A percentile compares a stretch with the other conserved stretches of the same genome.
phyloP scores from a whole-genome alignment of 2,329 filamentous ascomycete genomes.

The Ceratocystis eucalypticola region DNA sequence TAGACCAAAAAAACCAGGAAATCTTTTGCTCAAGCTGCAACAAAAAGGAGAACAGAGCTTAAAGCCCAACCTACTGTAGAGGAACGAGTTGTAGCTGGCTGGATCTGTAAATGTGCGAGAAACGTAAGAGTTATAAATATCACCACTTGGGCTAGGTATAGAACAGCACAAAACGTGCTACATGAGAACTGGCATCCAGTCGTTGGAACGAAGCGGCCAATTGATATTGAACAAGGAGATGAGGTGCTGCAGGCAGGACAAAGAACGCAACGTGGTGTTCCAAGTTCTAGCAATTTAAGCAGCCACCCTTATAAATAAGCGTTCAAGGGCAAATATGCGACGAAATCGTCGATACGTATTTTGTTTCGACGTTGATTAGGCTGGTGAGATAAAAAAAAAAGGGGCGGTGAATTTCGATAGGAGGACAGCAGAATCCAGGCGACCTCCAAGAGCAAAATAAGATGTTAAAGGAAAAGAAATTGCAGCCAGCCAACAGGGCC shows the following conservation, averaged over 20 bases:
- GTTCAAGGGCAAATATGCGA: not conserved
- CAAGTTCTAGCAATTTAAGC: not conserved
- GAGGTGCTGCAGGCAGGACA: not conserved
- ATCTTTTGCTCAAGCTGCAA: no score
- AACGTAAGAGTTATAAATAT: not conserved
- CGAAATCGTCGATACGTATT: not conserved
- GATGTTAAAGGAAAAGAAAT: not conserved
- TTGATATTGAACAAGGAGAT: no score
- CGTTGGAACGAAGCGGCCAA: not conserved
- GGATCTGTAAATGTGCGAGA: not conserved
- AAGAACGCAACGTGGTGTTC: not conserved
- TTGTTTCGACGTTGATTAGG: not conserved
- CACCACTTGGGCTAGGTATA: not conserved
- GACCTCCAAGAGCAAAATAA: not conserved
- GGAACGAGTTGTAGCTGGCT: not conserved
- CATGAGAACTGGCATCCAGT: slow-evolving; percentile 1
- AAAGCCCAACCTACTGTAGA: not conserved
- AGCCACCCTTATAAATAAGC: not conserved
- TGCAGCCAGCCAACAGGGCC: not conserved
- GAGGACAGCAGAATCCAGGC: not conserved
- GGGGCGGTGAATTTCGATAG: not conserved
- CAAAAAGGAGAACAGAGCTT: not conserved
- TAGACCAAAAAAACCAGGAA: not conserved
- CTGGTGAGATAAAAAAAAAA: not conserved
- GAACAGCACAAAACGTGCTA: slow-evolving; percentile 2